phyloP scores from a whole-genome alignment of 805 yeast species.

The Pichia scutulata region DNA sequence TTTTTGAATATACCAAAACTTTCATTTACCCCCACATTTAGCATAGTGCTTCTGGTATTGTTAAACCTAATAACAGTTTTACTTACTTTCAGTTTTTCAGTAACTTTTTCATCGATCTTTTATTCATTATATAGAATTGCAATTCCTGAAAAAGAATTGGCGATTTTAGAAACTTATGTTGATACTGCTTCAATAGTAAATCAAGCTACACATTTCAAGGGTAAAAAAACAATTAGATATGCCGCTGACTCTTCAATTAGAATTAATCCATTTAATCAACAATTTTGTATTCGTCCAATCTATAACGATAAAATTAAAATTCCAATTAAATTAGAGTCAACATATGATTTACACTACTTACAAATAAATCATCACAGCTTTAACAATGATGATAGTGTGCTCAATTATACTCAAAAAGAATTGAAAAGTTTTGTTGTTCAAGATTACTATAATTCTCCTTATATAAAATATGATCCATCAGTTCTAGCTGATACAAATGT shows the following conservation, averaged over 20 bases:
- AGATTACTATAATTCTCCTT: conserved; percentile 20
- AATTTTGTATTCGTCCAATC: conserved; percentile 48
- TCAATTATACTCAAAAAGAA: conserved; percentile 52
- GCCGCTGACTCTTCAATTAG: conserved; percentile 86
- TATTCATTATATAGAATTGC: conserved; percentile 15
- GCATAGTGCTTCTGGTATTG: conserved; percentile 39
- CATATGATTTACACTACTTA: conserved; percentile 60
- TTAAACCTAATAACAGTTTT: conserved; percentile 46
- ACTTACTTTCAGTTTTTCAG: conserved; percentile 42
- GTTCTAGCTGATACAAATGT: conserved; percentile 32
- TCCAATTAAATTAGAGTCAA: conserved; percentile 77
- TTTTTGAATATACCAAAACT: conserved; percentile 68
- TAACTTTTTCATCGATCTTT: conserved; percentile 34
- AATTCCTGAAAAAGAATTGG: conserved; percentile 26
- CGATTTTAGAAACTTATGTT: conserved; percentile 27
- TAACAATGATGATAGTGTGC: conserved; percentile 36
- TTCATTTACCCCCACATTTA: conserved; percentile 50
- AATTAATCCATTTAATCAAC: conserved; percentile 65
- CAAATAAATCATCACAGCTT: conserved; percentile 58
- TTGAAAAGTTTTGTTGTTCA: conserved; percentile 32
- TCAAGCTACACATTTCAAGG: conserved; percentile 64
- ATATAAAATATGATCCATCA: conserved; percentile 14
- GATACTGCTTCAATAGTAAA: conserved; percentile 32
- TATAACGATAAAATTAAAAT: conserved; percentile 33
- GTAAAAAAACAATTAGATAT: conserved; percentile 77